phyloP scores from a whole-genome alignment of 164 flowering plant species.

The Platanus orientalis region DNA sequence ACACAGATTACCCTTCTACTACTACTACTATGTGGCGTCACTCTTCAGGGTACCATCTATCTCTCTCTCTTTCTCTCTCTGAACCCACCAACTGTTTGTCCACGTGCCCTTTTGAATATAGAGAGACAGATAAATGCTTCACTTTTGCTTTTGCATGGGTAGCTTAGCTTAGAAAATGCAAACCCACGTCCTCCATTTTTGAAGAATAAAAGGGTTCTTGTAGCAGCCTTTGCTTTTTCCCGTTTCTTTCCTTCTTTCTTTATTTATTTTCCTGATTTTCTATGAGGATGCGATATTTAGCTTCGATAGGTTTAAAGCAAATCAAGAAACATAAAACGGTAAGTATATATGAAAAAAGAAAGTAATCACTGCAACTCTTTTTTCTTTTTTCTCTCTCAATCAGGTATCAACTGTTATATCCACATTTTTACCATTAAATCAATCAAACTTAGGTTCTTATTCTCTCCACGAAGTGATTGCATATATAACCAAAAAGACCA shows the following conservation, averaged over 20 bases:
- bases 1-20: slow-evolving; percentile 29
- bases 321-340: slow-evolving; percentile 9
- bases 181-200: slow-evolving; percentile 32
- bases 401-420: background rate
- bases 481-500: slow-evolving; percentile 29
- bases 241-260: slow-evolving; percentile 4
- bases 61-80: slow-evolving; percentile 6
- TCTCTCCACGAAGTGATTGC: slow-evolving; percentile 24
- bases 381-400: background rate
- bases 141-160: slow-evolving; percentile 28
- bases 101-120: background rate
- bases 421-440: too few species aligned
- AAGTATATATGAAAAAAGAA: slow-evolving; percentile 15
- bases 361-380: slow-evolving; percentile 8
- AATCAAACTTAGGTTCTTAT: slow-evolving; percentile 22
- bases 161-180: slow-evolving; percentile 23
- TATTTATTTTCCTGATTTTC: slow-evolving; percentile 17
- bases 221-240: slow-evolving; percentile 41
- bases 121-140: slow-evolving; percentile 6
- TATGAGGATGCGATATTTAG: slow-evolving; percentile 22
- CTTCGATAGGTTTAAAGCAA: slow-evolving; percentile 19
- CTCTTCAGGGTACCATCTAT: slow-evolving; percentile 41
- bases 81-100: background rate
- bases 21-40: slow-evolving; percentile 41
- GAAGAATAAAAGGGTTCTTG: slow-evolving; percentile 33